Base-by-base conservation (phyloP, 768 basidiomycete species). In the Melanogaster broomeanus region DNA sequence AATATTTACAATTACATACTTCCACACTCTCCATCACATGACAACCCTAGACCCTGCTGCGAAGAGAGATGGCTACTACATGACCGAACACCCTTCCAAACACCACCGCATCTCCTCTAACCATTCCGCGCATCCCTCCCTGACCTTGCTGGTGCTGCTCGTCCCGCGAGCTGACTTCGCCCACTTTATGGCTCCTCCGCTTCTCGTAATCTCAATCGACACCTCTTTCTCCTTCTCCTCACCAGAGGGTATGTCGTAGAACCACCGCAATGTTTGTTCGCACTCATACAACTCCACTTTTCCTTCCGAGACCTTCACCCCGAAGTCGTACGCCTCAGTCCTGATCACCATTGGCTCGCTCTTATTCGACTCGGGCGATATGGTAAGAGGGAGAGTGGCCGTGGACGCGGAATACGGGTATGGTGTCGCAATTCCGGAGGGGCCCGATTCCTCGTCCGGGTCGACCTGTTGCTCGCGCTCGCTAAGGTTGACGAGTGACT, bases 211-310 rank as follows among this genome's bases (percentile, higher is more conserved):
- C 58, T 73, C 70, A 50, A 82, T 74, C 45, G 65, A 68, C 57
- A 74, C 69, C 46, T 66, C 70, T 18, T 52, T 57, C 19, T 47
- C 55, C 19, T 59, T 60, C 18, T 55, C 52, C 15, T 61, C 67
- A 0, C 24, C 51, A 9, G 44, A 46, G 4, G 77, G 75, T 1
- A 70, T 58, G 13, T 60, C 59, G 54, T 82, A 81, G 51, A 62
- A 77, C 80, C 80, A 86, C 48, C 65, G 68, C 39, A 87, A 60
- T n/a, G 57, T 71, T 64, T 83, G 80, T 12, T 77, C 79, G 8
- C 71, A 68, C 3, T 79, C 80, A 12, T 75, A 70, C 15, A 81
- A 61, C 42, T 73, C 74, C 61, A 74, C 78, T 16, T 71, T 58
- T 0, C 85, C 85, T 9, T 71, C 73, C 1, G 78, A 77, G 3